Conservation (phyloP, 352 stramenopile genomes). For the Phytophthora citricola region DNA sequence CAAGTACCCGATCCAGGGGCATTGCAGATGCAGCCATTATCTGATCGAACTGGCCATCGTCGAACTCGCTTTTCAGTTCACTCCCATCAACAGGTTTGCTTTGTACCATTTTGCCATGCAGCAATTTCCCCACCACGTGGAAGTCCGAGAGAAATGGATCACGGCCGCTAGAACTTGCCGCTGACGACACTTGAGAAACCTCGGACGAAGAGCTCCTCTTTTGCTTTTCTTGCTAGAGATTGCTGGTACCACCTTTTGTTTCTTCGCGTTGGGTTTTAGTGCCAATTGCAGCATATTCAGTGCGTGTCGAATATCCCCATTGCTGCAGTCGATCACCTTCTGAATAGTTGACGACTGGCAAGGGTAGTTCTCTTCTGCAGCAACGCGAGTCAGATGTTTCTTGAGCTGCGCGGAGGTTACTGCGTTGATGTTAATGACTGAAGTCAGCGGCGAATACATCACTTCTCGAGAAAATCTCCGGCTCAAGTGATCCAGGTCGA, state of each 20-base stretch:
- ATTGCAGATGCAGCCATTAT: conserved; percentile 66
- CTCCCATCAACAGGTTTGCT: conserved; percentile 27
- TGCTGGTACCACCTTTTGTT: not conserved
- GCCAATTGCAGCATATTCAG: conserved; percentile 79
- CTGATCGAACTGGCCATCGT: conserved; percentile 44
- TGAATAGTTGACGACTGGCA: conserved; percentile 45
- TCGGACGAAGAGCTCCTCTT: not conserved
- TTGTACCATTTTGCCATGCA: conserved; percentile 67
- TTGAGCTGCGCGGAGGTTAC: conserved; percentile 82
- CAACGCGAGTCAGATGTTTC: conserved; percentile 61
- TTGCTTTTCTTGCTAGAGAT: conserved; percentile 21
- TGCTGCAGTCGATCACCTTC: conserved; percentile 63
- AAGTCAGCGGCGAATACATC: conserved; percentile 68
- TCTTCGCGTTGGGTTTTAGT: conserved; percentile 24
- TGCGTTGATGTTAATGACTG: conserved; percentile 81
- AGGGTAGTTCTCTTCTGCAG: conserved; percentile 41
- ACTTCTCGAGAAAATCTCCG: conserved; percentile 74
- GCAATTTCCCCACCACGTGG: conserved; percentile 77
- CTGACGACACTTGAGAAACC: conserved; percentile 11
- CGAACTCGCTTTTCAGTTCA: conserved; percentile 8
- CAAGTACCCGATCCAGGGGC: conserved; percentile 62
- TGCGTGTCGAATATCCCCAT: conserved; percentile 82
- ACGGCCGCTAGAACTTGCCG: conserved; percentile 30
- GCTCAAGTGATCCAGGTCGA: conserved; percentile 68
- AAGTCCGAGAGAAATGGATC: conserved; percentile 86